Evolutionary conservation across 2,329 filamentous ascomycete genomes (phyloP), one percentile per base, ranked within the genome.

Genomic region (Aureobasidium sp.): DNA sequence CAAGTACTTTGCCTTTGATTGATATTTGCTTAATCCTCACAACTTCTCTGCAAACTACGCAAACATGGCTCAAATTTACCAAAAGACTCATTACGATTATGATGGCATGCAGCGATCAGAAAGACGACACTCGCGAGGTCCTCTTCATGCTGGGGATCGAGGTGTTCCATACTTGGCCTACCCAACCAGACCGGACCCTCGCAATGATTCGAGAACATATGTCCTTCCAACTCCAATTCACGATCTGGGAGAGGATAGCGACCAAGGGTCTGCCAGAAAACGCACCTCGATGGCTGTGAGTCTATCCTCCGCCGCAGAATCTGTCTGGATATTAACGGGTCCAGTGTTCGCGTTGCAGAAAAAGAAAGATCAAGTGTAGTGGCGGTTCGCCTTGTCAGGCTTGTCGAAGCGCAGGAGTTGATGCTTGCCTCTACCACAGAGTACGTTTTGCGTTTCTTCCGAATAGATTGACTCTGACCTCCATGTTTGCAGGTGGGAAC

Each of bases 311-410:
- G 77, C 82, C 49, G 81, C 81, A 27, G 80, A 82, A 74, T 65
- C 68, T 10, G 27, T 14, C 61, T 50, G 39, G 16, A 48, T 3
- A 7, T 34, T 58, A 8, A 58, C 16, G 9, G 1, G 1, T n/a
- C 8, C 21, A 97, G 93, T 97, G 93, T 73, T 85, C 85, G 39
- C 85, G 93, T 67, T 97, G 93, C 75, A 85, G 93, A 64, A 92
- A 93, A 77, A 85, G 93, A 63, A 97, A 97, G 79, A 97, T 97
- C 68, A 88, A 90, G 67, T 97, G 93, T 77, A 96, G 89, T 69
- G 93, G 93, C 47, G 91, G 96, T 71, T 80, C 82, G 37, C 89
- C 88, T n/a, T 97, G 93, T 74, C 79, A 82, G 11, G 96, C 92
- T 73, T 97, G 93, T 78, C 88, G 85, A 69, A 85, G 80, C 64